These are phyloP conservation scores for Scheffersomyces spartinae DNA, from an alignment of 805 yeast genomes.

Conservation along the genomic window DNA sequence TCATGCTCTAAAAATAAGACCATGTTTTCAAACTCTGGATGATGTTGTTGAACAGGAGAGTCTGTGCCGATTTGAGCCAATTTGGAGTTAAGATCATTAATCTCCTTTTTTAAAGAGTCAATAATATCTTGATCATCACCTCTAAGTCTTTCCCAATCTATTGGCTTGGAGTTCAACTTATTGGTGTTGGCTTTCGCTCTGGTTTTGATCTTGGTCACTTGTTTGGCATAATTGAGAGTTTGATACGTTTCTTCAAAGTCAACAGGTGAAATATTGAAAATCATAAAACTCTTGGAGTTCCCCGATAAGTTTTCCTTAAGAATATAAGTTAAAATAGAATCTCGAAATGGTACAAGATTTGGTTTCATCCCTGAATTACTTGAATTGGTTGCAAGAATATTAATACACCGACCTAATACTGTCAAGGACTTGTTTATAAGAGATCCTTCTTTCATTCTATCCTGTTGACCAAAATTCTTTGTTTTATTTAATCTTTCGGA, in stretches of 20 bases:
- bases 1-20: slow-evolving; percentile 21
- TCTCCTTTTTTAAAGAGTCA: slow-evolving; percentile 18
- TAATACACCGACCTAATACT: slow-evolving; percentile 61
- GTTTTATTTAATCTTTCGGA: slow-evolving; percentile 61
- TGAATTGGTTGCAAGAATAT: slow-evolving; percentile 33
- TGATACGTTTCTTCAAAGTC: slow-evolving; percentile 71
- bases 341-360: slow-evolving; percentile 55
- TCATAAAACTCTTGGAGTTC: slow-evolving; percentile 75
- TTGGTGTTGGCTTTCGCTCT: slow-evolving; percentile 37
- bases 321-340: slow-evolving; percentile 64
- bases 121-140: slow-evolving; percentile 14
- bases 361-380: slow-evolving; percentile 10
- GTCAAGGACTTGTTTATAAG: slow-evolving; percentile 71
- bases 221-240: slow-evolving; percentile 67
- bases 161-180: slow-evolving; percentile 13
- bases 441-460: slow-evolving; percentile 61
- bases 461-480: slow-evolving; percentile 41
- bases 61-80: slow-evolving; percentile 9
- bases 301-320: slow-evolving; percentile 73
- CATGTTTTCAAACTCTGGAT: slow-evolving; percentile 9
- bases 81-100: slow-evolving; percentile 16
- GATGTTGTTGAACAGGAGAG: slow-evolving; percentile 2
- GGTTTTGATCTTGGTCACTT: slow-evolving; percentile 60
- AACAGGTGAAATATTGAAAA: slow-evolving; percentile 76
- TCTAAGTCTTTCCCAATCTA: slow-evolving; percentile 21